These are phyloP conservation scores for Linum lewisii DNA, from an alignment of 345 rosid genomes.

Conservation along the genomic window DNA sequence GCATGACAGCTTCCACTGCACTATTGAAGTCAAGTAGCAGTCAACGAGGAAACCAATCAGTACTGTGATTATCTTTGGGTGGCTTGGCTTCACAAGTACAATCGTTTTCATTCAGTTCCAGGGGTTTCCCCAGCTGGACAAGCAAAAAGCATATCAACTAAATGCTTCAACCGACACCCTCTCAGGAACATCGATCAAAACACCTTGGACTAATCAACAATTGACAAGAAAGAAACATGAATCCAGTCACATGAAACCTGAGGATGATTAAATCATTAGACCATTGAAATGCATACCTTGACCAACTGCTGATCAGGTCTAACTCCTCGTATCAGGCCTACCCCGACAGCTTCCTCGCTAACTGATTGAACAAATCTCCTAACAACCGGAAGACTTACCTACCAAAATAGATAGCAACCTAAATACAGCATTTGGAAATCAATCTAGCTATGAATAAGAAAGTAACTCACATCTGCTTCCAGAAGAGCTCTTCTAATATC, in stretches of 20 bases:
- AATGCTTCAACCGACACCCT: too few species aligned
- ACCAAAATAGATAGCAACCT: constrained; percentile 18
- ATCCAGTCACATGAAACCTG: too few species aligned
- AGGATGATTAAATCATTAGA: neutral
- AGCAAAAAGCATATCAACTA: too few species aligned
- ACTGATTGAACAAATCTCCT: constrained; percentile 91
- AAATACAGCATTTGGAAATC: constrained; percentile 1
- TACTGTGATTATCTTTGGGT: too few species aligned
- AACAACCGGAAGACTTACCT: constrained; percentile 98
- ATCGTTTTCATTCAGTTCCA: too few species aligned
- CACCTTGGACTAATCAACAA: too few species aligned
- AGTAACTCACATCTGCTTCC: constrained; percentile 88
- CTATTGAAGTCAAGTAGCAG: too few species aligned
- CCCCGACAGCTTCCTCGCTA: constrained; percentile 85
- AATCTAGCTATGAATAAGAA: constrained; percentile 6
- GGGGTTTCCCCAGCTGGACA: neutral
- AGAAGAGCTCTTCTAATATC: constrained; percentile 94
- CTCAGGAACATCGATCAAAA: too few species aligned
- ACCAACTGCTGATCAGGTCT: constrained; percentile 95
- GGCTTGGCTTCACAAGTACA: too few species aligned
- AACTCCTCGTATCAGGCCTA: constrained; percentile 76
- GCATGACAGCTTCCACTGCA: too few species aligned
- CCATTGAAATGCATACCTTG: constrained; percentile 44
- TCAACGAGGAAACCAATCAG: too few species aligned
- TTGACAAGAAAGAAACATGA: too few species aligned